Evolutionary conservation across 2,329 filamentous ascomycete genomes (phyloP), one percentile per base, ranked within the genome.

Genomic region (Pseudophaeomoniella oleicola): DNA sequence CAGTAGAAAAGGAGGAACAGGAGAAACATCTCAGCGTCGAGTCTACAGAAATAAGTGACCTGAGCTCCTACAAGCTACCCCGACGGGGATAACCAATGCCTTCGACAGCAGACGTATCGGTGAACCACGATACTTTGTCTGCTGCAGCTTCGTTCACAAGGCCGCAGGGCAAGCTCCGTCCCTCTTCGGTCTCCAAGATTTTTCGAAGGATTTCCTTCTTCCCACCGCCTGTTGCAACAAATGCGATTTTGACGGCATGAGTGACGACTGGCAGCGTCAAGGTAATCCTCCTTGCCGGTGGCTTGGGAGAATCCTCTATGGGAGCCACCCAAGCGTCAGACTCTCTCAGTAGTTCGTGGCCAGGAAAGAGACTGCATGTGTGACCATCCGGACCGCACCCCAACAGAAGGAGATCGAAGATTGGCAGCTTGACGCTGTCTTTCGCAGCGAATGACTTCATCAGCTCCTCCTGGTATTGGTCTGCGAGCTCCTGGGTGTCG

Each of bases 321-420:
- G 85, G 75, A 11, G 87, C 80, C 31, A 96, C 85, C 90, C 90
- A 98, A 37, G 88, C 85, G 50, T 78, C 79, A 22, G 74, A 74
- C 64, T 96, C 88, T 45, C 86, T 77, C 46, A 96, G 71, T 37
- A 96, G 71, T 40, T 79, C 73, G 55, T 94, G 88, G 38, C 80
- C 81, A 4, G 90, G 90, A 68, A 98, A 98, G 36, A 98, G 68
- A 50, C 81, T 90, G 76, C 90, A 96, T 19, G 90, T 96, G 65
- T 98, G 90, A 36, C 90, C 90, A 58, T 96, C 90, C 11, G 90
- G 88, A 0, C 90, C 90, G 56, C 84, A 93, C 50, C 90, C 90
- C 30, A 98, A 76, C 30, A 98, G 74, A 38, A 98, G 69, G 37
- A 98, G 73, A 57, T 98, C 90, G 58, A 96, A 98, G 53, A 94